Conservation (phyloP, 192 early-diverging fungal genomes). For the Coemansia sp. region DNA sequence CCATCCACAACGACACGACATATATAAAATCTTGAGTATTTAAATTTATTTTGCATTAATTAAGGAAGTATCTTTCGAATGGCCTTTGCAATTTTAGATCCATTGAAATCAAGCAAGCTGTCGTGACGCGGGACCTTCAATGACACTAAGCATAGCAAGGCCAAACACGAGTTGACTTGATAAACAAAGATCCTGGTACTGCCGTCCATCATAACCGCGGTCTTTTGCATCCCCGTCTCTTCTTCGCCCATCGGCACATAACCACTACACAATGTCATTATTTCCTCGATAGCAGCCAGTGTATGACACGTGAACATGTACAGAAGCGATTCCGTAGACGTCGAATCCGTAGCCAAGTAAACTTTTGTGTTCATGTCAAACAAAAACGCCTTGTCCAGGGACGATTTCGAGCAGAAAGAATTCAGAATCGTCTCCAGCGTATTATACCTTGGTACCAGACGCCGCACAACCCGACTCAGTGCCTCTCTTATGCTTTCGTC, state of each 20-base stretch:
- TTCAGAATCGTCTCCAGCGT: constrained; percentile 91
- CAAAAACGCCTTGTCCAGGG: constrained; percentile 95
- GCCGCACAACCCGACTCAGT: constrained; percentile 91
- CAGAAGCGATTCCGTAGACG: constrained; percentile 84
- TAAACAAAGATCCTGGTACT: constrained; percentile 34
- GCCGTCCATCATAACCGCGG: constrained; percentile 25
- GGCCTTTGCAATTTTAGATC: constrained; percentile 46
- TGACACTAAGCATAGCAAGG: constrained; percentile 37
- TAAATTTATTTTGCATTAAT: not conserved
- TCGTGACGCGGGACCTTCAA: constrained; percentile 28
- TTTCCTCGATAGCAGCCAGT: constrained; percentile 90
- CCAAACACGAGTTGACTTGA: constrained; percentile 39
- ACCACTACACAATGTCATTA: constrained; percentile 68
- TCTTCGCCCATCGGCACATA: constrained; percentile 15
- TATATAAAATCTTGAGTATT: not conserved
- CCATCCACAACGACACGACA: constrained; percentile 23
- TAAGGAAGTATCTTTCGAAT: constrained; percentile 44
- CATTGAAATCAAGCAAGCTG: constrained; percentile 55
- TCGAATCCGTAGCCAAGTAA: constrained; percentile 93
- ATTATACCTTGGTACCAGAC: constrained; percentile 81
- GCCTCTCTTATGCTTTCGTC: constrained; percentile 95
- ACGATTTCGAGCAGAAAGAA: constrained; percentile 91
- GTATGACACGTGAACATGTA: constrained; percentile 95
- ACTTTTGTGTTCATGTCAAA: constrained; percentile 90
- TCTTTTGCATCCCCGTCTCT: constrained; percentile 26